phyloP scores from a whole-genome alignment of 352 stramenopile genomes.

The Nothophytophthora sp. region DNA sequence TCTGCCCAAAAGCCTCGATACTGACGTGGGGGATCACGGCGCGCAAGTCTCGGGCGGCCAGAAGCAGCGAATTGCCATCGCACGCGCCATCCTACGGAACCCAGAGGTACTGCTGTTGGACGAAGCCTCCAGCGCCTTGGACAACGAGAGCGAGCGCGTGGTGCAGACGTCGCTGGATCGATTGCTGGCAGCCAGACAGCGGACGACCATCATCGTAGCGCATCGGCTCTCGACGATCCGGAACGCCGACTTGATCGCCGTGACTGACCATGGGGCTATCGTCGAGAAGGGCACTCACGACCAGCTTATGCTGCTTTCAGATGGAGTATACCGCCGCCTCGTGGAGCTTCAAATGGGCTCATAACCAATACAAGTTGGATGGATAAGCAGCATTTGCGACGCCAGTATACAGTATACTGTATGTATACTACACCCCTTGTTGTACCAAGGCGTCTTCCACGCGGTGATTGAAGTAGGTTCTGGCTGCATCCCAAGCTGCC shows the following conservation, averaged over 20 bases:
- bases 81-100: constrained; percentile 84
- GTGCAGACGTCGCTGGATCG: constrained; percentile 28
- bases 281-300: constrained; percentile 89
- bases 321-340: constrained; percentile 26
- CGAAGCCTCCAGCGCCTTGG: constrained; percentile 43
- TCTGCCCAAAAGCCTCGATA: constrained; percentile 59
- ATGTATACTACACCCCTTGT: no score
- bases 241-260: constrained; percentile 88
- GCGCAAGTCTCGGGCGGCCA: constrained; percentile 89
- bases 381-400: no score
- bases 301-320: constrained; percentile 25
- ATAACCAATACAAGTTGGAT: no score
- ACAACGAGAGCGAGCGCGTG: constrained; percentile 74
- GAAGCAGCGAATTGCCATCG: constrained; percentile 91
- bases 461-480: no score
- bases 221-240: constrained; percentile 86
- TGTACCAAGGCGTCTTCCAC: no score
- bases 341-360: constrained; percentile 10
- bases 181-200: constrained; percentile 27
- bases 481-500: no score
- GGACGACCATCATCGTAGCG: constrained; percentile 88
- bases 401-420: neutral
- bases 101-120: constrained; percentile 65
- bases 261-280: constrained; percentile 78
- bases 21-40: constrained; percentile 78